phyloP scores from a whole-genome alignment of 2,329 filamentous ascomycete genomes.

The Pseudogymnoascus sp. region DNA sequence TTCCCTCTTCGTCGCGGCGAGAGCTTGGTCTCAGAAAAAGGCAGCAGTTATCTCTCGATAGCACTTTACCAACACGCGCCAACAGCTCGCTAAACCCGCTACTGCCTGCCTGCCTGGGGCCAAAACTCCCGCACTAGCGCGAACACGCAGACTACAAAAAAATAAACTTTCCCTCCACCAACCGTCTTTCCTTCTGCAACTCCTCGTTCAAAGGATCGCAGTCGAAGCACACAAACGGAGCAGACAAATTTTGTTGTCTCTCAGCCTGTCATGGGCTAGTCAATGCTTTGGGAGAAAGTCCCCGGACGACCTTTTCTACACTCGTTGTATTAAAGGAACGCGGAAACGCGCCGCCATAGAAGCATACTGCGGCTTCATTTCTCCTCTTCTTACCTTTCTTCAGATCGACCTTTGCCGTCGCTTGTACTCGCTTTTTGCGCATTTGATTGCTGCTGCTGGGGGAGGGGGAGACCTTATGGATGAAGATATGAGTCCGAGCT shows the following conservation, averaged over 20 bases:
- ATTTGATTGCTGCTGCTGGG: constrained; percentile 23
- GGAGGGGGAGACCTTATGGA: constrained; percentile 49
- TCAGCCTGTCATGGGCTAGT: constrained; percentile 29
- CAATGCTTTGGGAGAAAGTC: constrained; percentile 99
- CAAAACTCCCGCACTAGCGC: not conserved
- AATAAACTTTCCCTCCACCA: constrained; percentile 8
- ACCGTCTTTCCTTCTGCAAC: constrained; percentile 42
- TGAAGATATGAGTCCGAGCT: constrained; percentile 84
- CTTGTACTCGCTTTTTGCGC: constrained; percentile 26
- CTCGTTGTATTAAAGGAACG: constrained; percentile 39
- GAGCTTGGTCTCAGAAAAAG: not conserved
- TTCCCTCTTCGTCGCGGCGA: not conserved
- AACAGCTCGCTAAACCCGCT: not conserved
- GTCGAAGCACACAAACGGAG: constrained; percentile 97
- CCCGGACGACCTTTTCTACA: constrained; percentile 70
- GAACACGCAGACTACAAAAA: constrained; percentile 5
- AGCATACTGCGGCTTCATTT: constrained; percentile 80
- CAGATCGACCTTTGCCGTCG: constrained; percentile 25
- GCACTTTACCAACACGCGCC: constrained; percentile 1
- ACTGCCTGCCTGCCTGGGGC: constrained; percentile 7
- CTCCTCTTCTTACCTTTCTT: constrained; percentile 41
- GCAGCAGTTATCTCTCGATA: not conserved
- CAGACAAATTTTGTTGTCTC: constrained; percentile 32
- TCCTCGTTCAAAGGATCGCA: constrained; percentile 99
- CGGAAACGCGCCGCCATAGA: constrained; percentile 99